Evolutionary conservation across 768 basidiomycete genomes (phyloP), one percentile per base, ranked within the genome.

Genomic region (Tylopilus rubrobrunneus): DNA sequence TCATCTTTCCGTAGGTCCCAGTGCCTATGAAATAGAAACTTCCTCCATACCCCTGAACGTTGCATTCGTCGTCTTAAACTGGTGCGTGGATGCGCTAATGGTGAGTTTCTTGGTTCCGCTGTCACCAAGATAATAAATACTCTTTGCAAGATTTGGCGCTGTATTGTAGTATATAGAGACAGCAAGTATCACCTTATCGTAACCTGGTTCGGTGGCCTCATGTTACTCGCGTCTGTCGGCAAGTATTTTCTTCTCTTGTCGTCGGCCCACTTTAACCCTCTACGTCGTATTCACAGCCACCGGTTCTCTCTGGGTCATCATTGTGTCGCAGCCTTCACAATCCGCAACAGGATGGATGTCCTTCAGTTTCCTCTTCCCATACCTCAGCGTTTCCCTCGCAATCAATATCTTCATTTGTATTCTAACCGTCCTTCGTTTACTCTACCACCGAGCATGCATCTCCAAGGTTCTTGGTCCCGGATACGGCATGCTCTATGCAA

Each of bases 371-470:
- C 70, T 70, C 23, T 64, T 71, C 41, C 71, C 71, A 0, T 71
- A 67, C 40, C 56, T 70, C 47, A 61, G 61, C 8, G 62, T 73
- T 19, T 72, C 72, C 9, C 63, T 72, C 25, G 61, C 59, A 19
- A 67, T 65, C 59, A 72, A 71, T 31, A 55, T 73, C 48, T 12
- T 66, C 55, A 57, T 71, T 31, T 70, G 67, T 27, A 49, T 66
- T 10, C 51, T 71, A 7, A 73, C 69, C 0, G 69, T 69, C 48
- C 1, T 62, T 7, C 72, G 72, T 17, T 52, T 72, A 9, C 48
- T 73, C 3, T 63, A 66, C 41, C 70, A 68, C 52, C 61, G 67
- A 37, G 48, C 57, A 23, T 61, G 58, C 49, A 61, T 65, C 46
- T 58, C 61, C 25, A 64, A 31, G 28, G 62, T 53, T 34, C 67